Evolutionary conservation across 768 basidiomycete genomes (phyloP), one percentile per base, ranked within the genome.

Genomic region (Termitomyces sp.): DNA sequence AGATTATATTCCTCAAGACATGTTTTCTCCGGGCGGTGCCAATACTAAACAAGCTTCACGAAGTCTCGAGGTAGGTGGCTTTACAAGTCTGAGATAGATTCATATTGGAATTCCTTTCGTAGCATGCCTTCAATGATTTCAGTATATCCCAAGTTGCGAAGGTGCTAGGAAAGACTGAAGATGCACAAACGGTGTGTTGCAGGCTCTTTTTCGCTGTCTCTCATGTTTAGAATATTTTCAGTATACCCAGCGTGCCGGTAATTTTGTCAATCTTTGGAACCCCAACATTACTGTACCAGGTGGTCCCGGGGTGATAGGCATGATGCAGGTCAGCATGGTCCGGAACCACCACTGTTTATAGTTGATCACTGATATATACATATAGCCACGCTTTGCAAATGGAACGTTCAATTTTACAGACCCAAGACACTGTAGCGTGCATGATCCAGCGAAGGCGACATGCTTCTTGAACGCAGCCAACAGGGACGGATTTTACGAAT

Each of bases 61-160:
- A 8, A 82, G 86, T 3, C 68, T 86, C 9, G 86, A 88, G 76
- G 85, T 84, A 64, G 31, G 63, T 58, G 62, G 59, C 20, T 29
- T 57, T 34, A 25, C 4, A 42, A n/a, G 25, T 17, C 10, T 36
- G 6, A 25, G 5, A 43, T 9, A 20, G 14, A 20, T 25, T 15
- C 8, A 14, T 32, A n/a, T 45, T 2, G 31, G 10, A 7, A 36
- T 12, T 36, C 12, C 38, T 31, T 38, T 29, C 29, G 34, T 57
- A 87, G 86, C 79, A 87, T 65, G 78, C 86, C 1, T 88, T 88
- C 68, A 80, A 79, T 58, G 86, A 88, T 64, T 88, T 88, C 64
- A 72, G 82, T 1, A 83, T 88, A 53, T 83, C 85, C 1, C 86
- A 87, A 74, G 86, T 87, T 2, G 82, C 86, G 0, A 84, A 82